Conservation (phyloP, 2,329 filamentous ascomycete species). For the Plenodomus tracheiphilus region DNA sequence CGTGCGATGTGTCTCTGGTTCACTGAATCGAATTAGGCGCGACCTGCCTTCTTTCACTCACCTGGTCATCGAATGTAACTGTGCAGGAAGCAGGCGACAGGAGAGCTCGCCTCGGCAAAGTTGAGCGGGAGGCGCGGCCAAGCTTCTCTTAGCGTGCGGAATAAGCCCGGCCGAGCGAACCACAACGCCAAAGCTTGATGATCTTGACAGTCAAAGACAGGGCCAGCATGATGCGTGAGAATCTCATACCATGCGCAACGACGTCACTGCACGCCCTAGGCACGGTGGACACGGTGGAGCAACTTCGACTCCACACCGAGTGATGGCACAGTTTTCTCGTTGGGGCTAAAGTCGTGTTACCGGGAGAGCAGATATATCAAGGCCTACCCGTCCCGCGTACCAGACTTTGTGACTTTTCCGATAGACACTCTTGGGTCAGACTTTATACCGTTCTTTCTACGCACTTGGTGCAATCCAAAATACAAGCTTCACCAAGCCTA, state of each 20-base stretch:
- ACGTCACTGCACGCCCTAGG: conserved; percentile 18
- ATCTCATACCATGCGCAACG: conserved; percentile 6
- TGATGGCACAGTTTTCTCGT: conserved; percentile 7
- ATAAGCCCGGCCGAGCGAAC: conserved; percentile 7
- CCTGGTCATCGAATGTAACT: not conserved
- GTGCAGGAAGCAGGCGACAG: not conserved
- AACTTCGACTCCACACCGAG: not conserved
- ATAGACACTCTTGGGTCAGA: not conserved
- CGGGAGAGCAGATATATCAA: not conserved
- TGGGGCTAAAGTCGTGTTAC: not conserved
- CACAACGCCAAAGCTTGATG: conserved; percentile 8
- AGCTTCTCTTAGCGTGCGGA: not conserved
- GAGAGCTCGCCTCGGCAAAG: not conserved
- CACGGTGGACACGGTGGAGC: not conserved
- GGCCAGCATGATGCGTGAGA: conserved; percentile 1
- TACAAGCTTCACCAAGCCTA: conserved; percentile 32
- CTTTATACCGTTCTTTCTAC: conserved; percentile 3
- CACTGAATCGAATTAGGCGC: not conserved
- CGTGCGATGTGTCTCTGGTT: no score
- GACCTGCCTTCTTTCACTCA: not conserved
- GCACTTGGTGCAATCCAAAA: conserved; percentile 11
- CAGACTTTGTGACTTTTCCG: not conserved
- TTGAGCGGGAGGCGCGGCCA: not conserved
- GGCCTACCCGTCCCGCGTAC: not conserved
- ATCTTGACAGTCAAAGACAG: conserved; percentile 14